Evolutionary conservation across 164 flowering plant genomes (phyloP), one percentile per base, ranked within the genome.

Genomic region (Nymphaea colorata): DNA sequence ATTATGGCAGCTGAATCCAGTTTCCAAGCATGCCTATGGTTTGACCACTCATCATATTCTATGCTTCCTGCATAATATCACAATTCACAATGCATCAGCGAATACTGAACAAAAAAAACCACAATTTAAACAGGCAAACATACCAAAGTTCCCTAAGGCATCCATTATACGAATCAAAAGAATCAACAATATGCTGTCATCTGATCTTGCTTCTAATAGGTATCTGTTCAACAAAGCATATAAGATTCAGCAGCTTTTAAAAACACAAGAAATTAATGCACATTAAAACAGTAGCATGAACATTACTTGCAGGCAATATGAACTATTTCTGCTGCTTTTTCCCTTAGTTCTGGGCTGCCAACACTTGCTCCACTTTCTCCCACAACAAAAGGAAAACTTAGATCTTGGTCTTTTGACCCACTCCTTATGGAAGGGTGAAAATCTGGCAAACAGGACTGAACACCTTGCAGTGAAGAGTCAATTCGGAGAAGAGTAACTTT

Each of bases 11-110:
- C 83, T 72, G 96, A 90, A 78, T 94, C 97, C 75, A 86, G 69
- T 82, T 91, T 94, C 99, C 99, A 94, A 60, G 96, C 86, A 77
- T 91, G 97, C 82, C 83, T 81, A 76, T 94, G 97, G 80, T 82
- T 84, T 70, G 89, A 78, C 99, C 99, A 94, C 73, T 94, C 97
- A 67, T 88, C 96, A 83, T 86, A 94, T 76, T 94, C 97, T 76
- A 88, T 79, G 80, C 92, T 88, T 67, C 99, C 97, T 94, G 84
- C 45, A 77, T 57, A 43, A 74, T 17, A 53, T n/a, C 15, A 71
- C 36, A 65, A 2, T 61, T 10, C 59, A 53, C 63, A 36, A 62
- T 12, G 4, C 47, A 64, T 70, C 11, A 44, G 41, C 44, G 45
- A 62, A 11, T 43, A 51, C 6, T 16, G 63, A 61, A 61, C 1